Evolutionary conservation across 805 yeast genomes (phyloP), one percentile per base, ranked within the genome.

Genomic region (Candida stauntonica): DNA sequence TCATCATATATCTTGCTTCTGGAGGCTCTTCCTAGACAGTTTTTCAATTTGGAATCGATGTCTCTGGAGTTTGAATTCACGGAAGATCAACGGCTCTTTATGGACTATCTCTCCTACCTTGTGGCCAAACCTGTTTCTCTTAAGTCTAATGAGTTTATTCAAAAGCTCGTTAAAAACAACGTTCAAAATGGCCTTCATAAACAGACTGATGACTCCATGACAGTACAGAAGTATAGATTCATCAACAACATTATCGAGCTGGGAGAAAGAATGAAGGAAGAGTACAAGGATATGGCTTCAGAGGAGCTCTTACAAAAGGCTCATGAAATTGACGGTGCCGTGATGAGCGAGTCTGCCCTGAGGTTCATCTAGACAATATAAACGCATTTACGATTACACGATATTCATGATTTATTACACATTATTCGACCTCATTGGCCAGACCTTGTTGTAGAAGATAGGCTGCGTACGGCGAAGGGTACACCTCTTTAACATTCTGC

Each of bases 381-480:
- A 17, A 9, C 26, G 11, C 12, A 16, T 17, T n/a, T 23, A 23
- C 16, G 7, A 31, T 31, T 21, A 32, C 20, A 32, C 16, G 29
- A 24, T 5, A 5, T 14, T 9, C 11, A 9, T 6, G 14, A 6
- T 9, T 13, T 9, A n/a, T 26, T 26, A 9, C 28, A 11, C 28
- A 26, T 29, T 18, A 62, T 36, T 68, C 73, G 18, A 67, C 56
- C 21, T 63, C 68, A 33, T 64, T 61, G 20, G 61, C 61, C 26
- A 57, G 54, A 14, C 55, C 58, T 32, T 58, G 51, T 42, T 62
- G 63, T 26, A 61, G 34, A 3, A 62, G 26, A 41, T 50, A 53
- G 7, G 57, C 46, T 0, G 60, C 60, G 38, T 66, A 67, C 7
- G 49, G 52, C 1, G 68, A 61, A 17, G 68, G 68, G 27, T 54